Evolutionary conservation across 2,329 filamentous ascomycete genomes (phyloP), one percentile per base, ranked within the genome.

Genomic region (Sporothrix pallida): DNA sequence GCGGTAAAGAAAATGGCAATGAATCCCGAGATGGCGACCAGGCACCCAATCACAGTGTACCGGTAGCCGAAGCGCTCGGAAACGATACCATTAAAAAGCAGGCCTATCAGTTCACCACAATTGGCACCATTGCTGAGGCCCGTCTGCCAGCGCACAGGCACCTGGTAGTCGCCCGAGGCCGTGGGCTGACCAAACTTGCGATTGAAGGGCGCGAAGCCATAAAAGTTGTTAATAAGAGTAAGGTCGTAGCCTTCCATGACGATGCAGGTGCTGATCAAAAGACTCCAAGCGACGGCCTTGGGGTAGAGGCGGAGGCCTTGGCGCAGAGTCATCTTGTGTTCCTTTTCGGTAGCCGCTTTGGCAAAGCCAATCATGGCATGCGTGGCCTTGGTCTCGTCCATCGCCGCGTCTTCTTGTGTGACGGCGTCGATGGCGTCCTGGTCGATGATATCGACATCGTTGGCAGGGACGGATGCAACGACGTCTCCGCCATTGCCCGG

Each of bases 211-310:
- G 77, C 77, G 74, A 81, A 81, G 58, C 76, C 77, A 65, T 77
- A 95, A 79, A 96, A 94, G 82, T 94, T 95, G 84, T 91, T 93
- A 78, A 96, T 89, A 71, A 97, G 84, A 78, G 89, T 91, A 74
- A 96, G 86, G 80, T 97, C 93, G 83, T 95, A 97, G 48, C 93
- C 94, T 82, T 97, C 94, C 94, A 97, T 97, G 78, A 89, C 90
- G 79, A 97, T 96, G 80, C 92, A 95, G 0, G 93, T 95, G n/a
- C 92, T 95, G 81, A 97, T 95, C 74, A 97, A 84, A 69, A 97
- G 79, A 78, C 91, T 93, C 93, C 93, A 97, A 26, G 84, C 87
- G 73, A 97, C 91, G 26, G 94, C 94, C 84, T 97, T 95, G 74
- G 93, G 94, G 80, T 97, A 97, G 37, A 96, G 86, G 79, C 86